Evolutionary conservation across 805 yeast species (phyloP).

Genomic region (Isabelozyma heimii): DNA sequence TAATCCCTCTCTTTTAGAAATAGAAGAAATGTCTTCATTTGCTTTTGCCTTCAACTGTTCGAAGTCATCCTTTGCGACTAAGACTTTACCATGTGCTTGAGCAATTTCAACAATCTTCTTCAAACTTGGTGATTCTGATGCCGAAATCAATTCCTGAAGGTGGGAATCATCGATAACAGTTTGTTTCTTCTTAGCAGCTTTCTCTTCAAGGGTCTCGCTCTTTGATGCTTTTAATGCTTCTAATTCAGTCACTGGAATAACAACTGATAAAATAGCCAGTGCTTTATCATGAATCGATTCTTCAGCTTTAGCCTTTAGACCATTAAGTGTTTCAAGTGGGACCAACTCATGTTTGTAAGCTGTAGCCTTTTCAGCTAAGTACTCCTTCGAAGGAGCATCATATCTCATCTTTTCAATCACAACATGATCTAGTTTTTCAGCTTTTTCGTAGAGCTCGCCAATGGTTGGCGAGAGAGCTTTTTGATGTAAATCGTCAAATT

Average conservation of each 20-base stretch:
- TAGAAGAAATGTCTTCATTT: constrained; percentile 3
- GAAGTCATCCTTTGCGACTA: not conserved
- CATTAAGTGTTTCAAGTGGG: constrained; percentile 6
- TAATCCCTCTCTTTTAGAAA: constrained; percentile 3
- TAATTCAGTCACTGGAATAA: constrained; percentile 7
- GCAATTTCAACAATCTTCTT: constrained; percentile 2
- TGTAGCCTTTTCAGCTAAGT: constrained; percentile 21
- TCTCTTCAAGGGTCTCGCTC: constrained; percentile 7
- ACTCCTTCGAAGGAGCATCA: constrained; percentile 17
- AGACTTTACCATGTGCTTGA: not conserved
- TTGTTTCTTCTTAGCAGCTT: constrained; percentile 3
- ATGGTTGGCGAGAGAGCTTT: constrained; percentile 5
- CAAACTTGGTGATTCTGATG: not conserved
- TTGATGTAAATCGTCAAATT: not conserved
- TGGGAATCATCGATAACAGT: constrained; percentile 5
- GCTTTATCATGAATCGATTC: constrained; percentile 11
- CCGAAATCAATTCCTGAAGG: not conserved
- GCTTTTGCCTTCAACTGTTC: not conserved
- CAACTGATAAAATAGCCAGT: constrained; percentile 6
- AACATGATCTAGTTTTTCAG: constrained; percentile 4
- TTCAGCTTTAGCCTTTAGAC: constrained; percentile 2
- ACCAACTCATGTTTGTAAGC: constrained; percentile 7
- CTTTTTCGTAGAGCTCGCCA: constrained; percentile 8
- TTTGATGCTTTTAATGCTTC: constrained; percentile 6
- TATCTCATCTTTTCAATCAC: constrained; percentile 2